These are phyloP conservation scores for Chrysanthemum lavandulifolium DNA, from an alignment of 129 eudicot species.

Conservation along the genomic window DNA sequence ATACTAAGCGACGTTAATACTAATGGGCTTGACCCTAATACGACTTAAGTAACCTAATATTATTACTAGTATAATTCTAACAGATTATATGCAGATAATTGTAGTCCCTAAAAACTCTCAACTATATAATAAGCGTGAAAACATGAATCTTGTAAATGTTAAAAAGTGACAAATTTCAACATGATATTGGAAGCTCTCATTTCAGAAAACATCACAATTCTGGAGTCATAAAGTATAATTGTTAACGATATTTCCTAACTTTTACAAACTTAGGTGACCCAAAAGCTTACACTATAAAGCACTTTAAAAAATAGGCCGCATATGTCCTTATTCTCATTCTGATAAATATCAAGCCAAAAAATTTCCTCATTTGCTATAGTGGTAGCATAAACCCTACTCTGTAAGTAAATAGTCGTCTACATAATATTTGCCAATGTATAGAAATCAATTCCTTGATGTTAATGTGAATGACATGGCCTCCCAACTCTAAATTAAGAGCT, in stretches of 20 bases:
- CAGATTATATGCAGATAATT: neutral
- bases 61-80: no score
- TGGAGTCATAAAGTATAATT: neutral
- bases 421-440: neutral
- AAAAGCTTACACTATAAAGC: neutral
- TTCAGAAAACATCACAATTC: slow-evolving; percentile 7
- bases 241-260: slow-evolving; percentile 4
- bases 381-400: slow-evolving; percentile 4
- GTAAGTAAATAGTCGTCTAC: neutral
- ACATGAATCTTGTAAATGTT: neutral
- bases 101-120: neutral
- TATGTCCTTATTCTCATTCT: neutral
- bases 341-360: neutral
- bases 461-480: slow-evolving; percentile 15
- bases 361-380: neutral
- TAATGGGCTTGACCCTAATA: neutral
- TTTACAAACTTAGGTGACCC: slow-evolving; percentile 8
- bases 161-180: slow-evolving; percentile 4
- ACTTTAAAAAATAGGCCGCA: neutral
- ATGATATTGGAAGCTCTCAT: slow-evolving; percentile 2
- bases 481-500: neutral
- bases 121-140: neutral
- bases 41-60: neutral
- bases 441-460: neutral
- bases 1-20: neutral